These are phyloP conservation scores for Neoboletus magnificus DNA, from an alignment of 768 basidiomycete species.

Conservation along the genomic window DNA sequence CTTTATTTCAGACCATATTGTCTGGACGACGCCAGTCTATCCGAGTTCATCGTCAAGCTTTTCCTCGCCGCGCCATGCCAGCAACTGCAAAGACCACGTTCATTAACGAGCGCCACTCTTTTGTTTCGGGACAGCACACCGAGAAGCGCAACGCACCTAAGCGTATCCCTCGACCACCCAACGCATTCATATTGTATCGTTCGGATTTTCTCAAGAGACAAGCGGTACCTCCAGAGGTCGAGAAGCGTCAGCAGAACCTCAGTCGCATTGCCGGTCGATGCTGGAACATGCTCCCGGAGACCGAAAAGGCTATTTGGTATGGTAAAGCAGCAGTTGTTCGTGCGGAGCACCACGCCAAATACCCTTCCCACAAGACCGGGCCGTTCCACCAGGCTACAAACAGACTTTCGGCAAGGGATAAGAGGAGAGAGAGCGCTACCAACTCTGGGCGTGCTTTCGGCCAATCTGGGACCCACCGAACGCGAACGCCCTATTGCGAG, in stretches of 20 bases:
- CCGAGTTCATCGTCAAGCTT: background rate
- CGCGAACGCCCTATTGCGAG: conserved; percentile 13
- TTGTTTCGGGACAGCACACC: background rate
- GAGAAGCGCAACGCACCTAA: conserved; percentile 9
- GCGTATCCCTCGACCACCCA: conserved; percentile 47
- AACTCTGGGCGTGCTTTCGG: conserved; percentile 35
- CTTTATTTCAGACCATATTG: background rate
- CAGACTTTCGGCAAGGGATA: conserved; percentile 21
- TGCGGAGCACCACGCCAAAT: conserved; percentile 27
- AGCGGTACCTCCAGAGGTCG: conserved; percentile 40
- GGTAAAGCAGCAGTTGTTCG: conserved; percentile 26
- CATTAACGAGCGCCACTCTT: conserved; percentile 2
- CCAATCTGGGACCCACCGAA: conserved; percentile 31
- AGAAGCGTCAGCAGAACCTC: conserved; percentile 54
- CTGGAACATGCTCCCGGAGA: conserved; percentile 44
- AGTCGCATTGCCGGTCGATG: conserved; percentile 50
- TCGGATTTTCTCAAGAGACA: conserved; percentile 46
- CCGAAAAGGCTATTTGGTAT: conserved; percentile 37
- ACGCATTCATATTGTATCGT: conserved; percentile 59
- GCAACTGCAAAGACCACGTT: conserved; percentile 2
- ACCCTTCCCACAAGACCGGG: conserved; percentile 30
- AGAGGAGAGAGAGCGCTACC: conserved; percentile 33
- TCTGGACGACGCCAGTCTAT: background rate
- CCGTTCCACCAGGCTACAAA: conserved; percentile 22
- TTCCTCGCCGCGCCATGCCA: conserved; percentile 1